phyloP scores from a whole-genome alignment of 352 stramenopile species.

The Globisporangium sylvaticum region DNA sequence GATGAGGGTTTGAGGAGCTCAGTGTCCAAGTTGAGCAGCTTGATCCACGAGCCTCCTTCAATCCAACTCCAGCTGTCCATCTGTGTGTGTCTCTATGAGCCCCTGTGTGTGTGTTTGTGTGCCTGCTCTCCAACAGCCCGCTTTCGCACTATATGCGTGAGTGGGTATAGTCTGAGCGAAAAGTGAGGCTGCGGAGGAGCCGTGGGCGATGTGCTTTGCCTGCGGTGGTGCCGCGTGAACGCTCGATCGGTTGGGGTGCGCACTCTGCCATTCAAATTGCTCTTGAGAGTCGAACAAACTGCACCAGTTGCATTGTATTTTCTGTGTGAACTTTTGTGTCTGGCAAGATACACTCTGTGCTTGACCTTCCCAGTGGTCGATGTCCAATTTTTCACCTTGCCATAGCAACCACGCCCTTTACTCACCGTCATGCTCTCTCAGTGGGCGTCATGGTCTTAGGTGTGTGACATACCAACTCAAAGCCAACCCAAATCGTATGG shows the following conservation, averaged over 20 bases:
- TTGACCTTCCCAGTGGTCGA: conserved; percentile 71
- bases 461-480: conserved; percentile 42
- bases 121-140: conserved; percentile 71
- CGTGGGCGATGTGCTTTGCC: conserved; percentile 28
- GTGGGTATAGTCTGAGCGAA: conserved; percentile 83
- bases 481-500: background rate
- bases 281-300: conserved; percentile 36
- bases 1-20: conserved; percentile 2
- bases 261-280: conserved; percentile 16
- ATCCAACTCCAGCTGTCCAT: background rate
- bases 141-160: conserved; percentile 41
- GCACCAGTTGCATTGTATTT: conserved; percentile 8
- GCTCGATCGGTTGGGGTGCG: conserved; percentile 19
- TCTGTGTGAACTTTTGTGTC: conserved; percentile 9
- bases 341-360: conserved; percentile 87
- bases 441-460: conserved; percentile 75
- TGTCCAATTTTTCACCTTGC: conserved; percentile 87
- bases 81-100: background rate
- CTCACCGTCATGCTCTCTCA: conserved; percentile 63
- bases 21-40: conserved; percentile 14
- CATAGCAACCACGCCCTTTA: conserved; percentile 56
- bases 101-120: conserved; percentile 3
- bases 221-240: conserved; percentile 29
- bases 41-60: background rate
- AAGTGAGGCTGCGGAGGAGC: conserved; percentile 34